These are phyloP conservation scores for Jackrogersella multiformis DNA, from an alignment of 495 filamentous ascomycete species.

Conservation along the genomic window DNA sequence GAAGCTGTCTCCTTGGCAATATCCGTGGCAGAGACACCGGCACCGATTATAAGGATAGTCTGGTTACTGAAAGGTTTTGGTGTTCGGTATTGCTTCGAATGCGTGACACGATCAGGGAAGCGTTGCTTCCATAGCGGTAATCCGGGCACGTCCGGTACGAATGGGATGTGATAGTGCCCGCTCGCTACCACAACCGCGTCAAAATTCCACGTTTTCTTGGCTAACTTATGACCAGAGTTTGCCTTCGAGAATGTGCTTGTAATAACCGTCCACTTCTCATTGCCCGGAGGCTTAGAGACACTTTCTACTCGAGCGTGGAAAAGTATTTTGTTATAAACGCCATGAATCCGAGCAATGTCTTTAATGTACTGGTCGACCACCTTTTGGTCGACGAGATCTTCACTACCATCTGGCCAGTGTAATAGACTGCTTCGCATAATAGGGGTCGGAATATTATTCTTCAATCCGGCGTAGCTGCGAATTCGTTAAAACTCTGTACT, in stretches of 20 bases:
- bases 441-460: constrained; percentile 71
- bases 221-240: constrained; percentile 32
- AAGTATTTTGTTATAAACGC: constrained; percentile 58
- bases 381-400: constrained; percentile 63
- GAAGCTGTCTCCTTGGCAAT: constrained; percentile 66
- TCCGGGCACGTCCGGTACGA: constrained; percentile 64
- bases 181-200: constrained; percentile 67
- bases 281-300: constrained; percentile 54
- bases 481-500: no score
- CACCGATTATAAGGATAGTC: constrained; percentile 69
- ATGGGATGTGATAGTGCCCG: constrained; percentile 67
- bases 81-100: constrained; percentile 69
- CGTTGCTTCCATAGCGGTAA: constrained; percentile 61
- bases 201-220: constrained; percentile 54
- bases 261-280: constrained; percentile 60
- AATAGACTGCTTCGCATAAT: constrained; percentile 68
- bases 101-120: constrained; percentile 62
- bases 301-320: constrained; percentile 68
- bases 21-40: constrained; percentile 67
- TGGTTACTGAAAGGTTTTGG: constrained; percentile 56
- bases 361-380: constrained; percentile 68
- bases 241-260: constrained; percentile 47
- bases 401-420: constrained; percentile 67
- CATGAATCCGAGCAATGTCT: constrained; percentile 59
- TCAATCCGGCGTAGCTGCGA: constrained; percentile 68